Conservation (phyloP, 1,284 basidiomycete species). For the Ceratobasidium theobromae region DNA sequence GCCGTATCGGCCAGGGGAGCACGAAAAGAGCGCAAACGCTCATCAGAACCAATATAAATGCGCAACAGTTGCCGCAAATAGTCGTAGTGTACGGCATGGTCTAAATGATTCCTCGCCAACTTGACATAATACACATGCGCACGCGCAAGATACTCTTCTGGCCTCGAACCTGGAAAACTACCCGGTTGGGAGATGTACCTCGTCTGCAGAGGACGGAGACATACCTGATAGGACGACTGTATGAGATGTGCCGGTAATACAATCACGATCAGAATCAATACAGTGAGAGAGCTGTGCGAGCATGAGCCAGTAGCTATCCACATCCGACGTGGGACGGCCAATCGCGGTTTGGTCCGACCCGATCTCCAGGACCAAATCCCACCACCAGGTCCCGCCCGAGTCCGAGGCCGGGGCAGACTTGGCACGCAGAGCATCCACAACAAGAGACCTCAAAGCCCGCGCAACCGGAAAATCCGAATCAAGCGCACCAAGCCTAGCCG, state of each 20-base stretch:
- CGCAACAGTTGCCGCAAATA: not conserved
- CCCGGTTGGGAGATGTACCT: too few relatives aligned
- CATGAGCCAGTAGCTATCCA: slow-evolving; percentile 24
- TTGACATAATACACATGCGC: slow-evolving; percentile 16
- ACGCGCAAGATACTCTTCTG: not conserved
- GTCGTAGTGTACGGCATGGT: slow-evolving; percentile 3
- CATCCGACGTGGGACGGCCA: not conserved
- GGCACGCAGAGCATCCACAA: too few relatives aligned
- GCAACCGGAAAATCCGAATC: too few relatives aligned
- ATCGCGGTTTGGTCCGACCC: slow-evolving; percentile 7
- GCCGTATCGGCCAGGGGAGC: too few relatives aligned
- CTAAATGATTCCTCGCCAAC: slow-evolving; percentile 9
- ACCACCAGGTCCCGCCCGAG: not conserved
- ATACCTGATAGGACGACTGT: not conserved
- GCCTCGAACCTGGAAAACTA: not conserved
- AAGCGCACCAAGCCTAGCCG: too few relatives aligned
- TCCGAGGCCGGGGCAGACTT: too few relatives aligned
- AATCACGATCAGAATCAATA: not conserved
- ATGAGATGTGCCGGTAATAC: not conserved
- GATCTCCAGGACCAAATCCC: slow-evolving; percentile 5
- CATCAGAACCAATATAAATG: not conserved
- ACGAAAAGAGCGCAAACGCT: not conserved
- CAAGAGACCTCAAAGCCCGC: too few relatives aligned
- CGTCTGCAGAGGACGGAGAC: too few relatives aligned
- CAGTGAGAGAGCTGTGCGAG: slow-evolving; percentile 1